Percentiles rank a stretch among this genome's conserved stretches.
phyloP scores from a whole-genome alignment of 108 stramenopile species.

The Asterionellopsis glacialis region DNA sequence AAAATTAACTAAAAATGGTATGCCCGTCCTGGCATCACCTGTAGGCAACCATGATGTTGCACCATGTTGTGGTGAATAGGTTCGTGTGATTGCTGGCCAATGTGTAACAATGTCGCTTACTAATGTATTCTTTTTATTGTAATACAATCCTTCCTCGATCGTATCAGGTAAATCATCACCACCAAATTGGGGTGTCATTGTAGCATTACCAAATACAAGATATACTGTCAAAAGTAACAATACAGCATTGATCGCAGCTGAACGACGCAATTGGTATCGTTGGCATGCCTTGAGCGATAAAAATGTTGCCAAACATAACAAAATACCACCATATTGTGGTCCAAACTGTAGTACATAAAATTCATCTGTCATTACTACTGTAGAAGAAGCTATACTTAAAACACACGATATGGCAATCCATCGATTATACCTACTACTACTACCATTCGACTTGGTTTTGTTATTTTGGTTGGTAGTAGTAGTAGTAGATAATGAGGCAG shows the following conservation, averaged over 20 bases:
- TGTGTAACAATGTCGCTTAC: constrained; percentile 35
- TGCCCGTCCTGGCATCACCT: constrained; percentile 79
- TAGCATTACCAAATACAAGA: constrained; percentile 14
- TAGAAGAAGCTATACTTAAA: constrained; percentile 45
- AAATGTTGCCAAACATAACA: constrained; percentile 27
- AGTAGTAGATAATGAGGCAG: too few relatives aligned
- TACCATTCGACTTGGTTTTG: neutral
- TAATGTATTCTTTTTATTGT: constrained; percentile 36
- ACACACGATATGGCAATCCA: constrained; percentile 12
- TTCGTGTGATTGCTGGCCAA: constrained; percentile 53
- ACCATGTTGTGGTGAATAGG: constrained; percentile 38
- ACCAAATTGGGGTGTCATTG: constrained; percentile 16
- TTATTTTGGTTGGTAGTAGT: neutral
- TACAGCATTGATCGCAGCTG: constrained; percentile 4
- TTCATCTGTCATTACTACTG: constrained; percentile 68
- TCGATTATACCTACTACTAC: constrained; percentile 3
- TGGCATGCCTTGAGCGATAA: constrained; percentile 18
- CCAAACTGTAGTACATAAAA: constrained; percentile 65
- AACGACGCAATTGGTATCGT: neutral
- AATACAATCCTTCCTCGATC: constrained; percentile 65
- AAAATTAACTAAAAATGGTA: constrained; percentile 72
- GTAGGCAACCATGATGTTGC: constrained; percentile 75
- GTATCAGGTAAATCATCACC: constrained; percentile 10
- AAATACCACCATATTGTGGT: constrained; percentile 30
- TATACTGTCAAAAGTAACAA: constrained; percentile 8